Conservation (phyloP, 2,329 filamentous ascomycete species). For the Colletotrichum phormii region DNA sequence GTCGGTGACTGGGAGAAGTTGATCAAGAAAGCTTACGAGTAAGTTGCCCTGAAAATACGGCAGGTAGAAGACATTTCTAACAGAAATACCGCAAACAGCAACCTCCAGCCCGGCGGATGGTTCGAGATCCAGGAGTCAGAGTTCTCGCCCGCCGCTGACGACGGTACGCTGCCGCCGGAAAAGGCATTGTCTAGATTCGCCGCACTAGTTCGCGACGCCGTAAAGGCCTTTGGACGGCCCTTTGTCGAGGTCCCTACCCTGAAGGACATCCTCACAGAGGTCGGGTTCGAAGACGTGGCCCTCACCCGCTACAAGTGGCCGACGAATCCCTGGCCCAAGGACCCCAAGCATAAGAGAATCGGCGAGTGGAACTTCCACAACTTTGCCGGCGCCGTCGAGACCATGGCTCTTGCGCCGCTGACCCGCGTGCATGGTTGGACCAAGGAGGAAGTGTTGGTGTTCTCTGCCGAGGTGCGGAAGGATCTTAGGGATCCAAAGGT, state of each 20-base stretch:
- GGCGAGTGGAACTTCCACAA: conserved; percentile 50
- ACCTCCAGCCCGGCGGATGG: conserved; percentile 56
- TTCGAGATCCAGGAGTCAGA: conserved; percentile 57
- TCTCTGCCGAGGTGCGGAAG: conserved; percentile 45
- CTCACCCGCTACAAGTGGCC: conserved; percentile 62
- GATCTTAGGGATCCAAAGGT: conserved; percentile 44
- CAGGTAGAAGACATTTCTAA: no score
- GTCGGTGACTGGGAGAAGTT: background rate
- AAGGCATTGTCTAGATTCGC: conserved; percentile 45
- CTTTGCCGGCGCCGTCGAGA: conserved; percentile 44
- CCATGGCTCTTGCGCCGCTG: conserved; percentile 44
- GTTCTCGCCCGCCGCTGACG: conserved; percentile 52
- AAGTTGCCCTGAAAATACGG: no score
- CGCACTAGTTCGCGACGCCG: conserved; percentile 41
- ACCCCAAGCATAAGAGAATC: conserved; percentile 62
- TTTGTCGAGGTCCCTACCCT: conserved; percentile 6
- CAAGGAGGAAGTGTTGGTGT: conserved; percentile 44
- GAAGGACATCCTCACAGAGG: conserved; percentile 53
- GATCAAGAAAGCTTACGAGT: background rate
- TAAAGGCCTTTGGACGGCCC: no score
- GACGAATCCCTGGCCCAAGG: conserved; percentile 62
- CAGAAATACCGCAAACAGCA: no score
- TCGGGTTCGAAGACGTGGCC: conserved; percentile 64
- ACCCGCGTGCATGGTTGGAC: conserved; percentile 45
- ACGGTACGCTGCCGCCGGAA: conserved; percentile 47